Evolutionary conservation across 148 eudicot species (phyloP).

Genomic region (Selenicereus undatus): DNA sequence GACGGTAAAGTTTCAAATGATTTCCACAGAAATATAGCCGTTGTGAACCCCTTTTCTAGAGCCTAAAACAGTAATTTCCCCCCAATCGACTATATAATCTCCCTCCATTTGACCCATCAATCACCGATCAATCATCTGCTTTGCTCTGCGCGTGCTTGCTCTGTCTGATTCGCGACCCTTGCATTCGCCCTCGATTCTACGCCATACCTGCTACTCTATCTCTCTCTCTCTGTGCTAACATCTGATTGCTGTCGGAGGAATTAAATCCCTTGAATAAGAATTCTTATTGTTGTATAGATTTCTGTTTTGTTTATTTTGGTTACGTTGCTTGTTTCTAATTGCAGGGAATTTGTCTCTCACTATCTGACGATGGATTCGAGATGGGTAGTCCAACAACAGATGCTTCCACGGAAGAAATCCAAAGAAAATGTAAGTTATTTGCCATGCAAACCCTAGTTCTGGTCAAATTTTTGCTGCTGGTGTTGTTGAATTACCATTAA

Average conservation of each 20-base stretch:
- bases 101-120: no score
- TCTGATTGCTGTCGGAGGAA: background rate
- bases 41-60: no score
- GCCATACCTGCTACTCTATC: background rate
- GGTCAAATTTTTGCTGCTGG: no score
- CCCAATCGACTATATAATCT: no score
- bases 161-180: background rate
- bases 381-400: constrained; percentile 30
- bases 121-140: no score
- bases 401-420: constrained; percentile 39
- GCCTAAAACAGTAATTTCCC: no score
- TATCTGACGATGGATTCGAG: constrained; percentile 10
- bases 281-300: background rate
- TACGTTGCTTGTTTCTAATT: background rate
- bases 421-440: constrained; percentile 36
- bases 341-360: background rate
- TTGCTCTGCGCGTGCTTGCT: no score
- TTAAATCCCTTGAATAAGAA: no score
- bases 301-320: background rate
- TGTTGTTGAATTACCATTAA: no score
- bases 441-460: no score
- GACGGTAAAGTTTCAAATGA: no score
- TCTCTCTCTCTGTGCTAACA: background rate
- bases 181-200: background rate
- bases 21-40: no score